Evolutionary conservation across 805 yeast genomes (phyloP).

Genomic region (Suhomyces tanzawaensis): DNA sequence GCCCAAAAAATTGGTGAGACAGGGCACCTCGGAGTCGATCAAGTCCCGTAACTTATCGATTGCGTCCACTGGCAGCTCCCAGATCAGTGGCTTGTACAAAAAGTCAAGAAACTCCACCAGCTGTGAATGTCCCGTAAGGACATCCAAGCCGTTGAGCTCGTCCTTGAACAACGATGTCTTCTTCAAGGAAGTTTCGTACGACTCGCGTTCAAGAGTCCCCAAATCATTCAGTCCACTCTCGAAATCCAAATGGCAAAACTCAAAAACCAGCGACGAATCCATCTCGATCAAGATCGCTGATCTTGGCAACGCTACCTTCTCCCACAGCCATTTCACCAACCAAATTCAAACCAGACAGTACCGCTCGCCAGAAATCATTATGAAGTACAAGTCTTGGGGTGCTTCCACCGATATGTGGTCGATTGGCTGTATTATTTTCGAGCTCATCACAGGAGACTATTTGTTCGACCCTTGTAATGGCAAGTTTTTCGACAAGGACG

Average conservation of each 20-base stretch:
- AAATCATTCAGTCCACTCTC: background rate
- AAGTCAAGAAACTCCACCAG: slow-evolving; percentile 10
- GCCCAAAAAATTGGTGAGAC: background rate
- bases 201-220: background rate
- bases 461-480: slow-evolving; percentile 60
- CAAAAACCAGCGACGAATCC: background rate
- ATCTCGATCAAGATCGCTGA: slow-evolving; percentile 76
- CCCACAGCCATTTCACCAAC: slow-evolving; percentile 75
- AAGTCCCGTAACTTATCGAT: slow-evolving; percentile 11
- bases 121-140: slow-evolving; percentile 32
- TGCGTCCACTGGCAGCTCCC: slow-evolving; percentile 7
- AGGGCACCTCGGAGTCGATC: slow-evolving; percentile 1
- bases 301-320: slow-evolving; percentile 88
- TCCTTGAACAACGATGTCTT: slow-evolving; percentile 10
- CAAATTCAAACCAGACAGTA: slow-evolving; percentile 92
- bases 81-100: slow-evolving; percentile 9
- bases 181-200: slow-evolving; percentile 8
- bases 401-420: slow-evolving; percentile 64
- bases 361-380: slow-evolving; percentile 72
- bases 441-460: slow-evolving; percentile 59
- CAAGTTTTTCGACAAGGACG: slow-evolving; percentile 47
- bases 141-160: slow-evolving; percentile 45
- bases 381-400: slow-evolving; percentile 51
- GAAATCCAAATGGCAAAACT: background rate
- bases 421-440: slow-evolving; percentile 56